Evolutionary conservation across 2,329 filamentous ascomycete genomes (phyloP).

Genomic region (Samsoniella hepiali): DNA sequence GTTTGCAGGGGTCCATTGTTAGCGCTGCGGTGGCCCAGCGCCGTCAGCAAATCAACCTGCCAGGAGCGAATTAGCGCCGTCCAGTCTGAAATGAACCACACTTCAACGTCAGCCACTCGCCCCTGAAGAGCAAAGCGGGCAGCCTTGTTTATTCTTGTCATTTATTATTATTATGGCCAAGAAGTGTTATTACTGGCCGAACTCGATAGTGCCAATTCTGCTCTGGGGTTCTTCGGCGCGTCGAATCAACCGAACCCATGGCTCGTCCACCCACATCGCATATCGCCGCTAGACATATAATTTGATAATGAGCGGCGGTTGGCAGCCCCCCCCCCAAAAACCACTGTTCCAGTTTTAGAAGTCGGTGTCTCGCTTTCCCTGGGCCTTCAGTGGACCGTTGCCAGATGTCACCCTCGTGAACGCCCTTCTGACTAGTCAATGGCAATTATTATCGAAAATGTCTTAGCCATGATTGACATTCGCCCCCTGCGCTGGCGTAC

Average conservation of each 20-base stretch:
- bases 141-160: background rate
- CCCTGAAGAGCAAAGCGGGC: background rate
- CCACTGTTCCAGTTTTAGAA: background rate
- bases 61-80: background rate
- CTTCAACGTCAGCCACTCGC: background rate
- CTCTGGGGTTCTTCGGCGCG: background rate
- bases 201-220: background rate
- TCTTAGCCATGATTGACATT: too few relatives aligned
- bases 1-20: background rate
- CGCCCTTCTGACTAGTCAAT: background rate
- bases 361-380: background rate
- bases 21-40: background rate
- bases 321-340: background rate
- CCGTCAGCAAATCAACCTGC: background rate
- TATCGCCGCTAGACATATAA: background rate
- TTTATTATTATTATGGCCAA: too few relatives aligned
- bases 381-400: background rate
- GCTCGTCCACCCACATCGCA: background rate
- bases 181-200: background rate
- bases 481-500: too few relatives aligned
- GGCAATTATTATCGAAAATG: background rate
- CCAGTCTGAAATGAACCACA: background rate
- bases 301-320: background rate
- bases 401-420: background rate
- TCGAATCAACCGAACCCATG: background rate